Base-by-base conservation (phyloP, 257 asterid species). In the Solanum neorickii region DNA sequence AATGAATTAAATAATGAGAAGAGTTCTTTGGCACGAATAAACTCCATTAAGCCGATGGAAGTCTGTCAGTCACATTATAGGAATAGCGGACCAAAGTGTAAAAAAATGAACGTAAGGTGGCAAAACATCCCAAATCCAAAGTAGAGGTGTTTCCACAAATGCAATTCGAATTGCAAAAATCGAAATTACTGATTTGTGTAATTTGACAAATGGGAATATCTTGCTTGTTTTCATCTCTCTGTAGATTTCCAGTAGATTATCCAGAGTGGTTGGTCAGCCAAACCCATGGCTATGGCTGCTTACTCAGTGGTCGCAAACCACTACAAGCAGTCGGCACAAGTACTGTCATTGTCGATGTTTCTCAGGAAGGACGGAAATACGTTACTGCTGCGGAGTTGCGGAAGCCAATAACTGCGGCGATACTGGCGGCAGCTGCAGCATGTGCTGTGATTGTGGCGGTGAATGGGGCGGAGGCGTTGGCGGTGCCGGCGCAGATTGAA, bases 401-500 rank as follows among this genome's bases (percentile, higher is more conserved):
- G 68, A 80, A 80, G 0, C 85, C 85, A 2, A 11, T 82, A 49
- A 49, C 85, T 29, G 85, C 85, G 2, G 85, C 46, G 41, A 49
- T 82, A 49, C 69, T 82, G 69, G 85, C 85, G 0, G 85, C 69
- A 49, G 3, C 1, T 82, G 85, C 85, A 20, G 85, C 85, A 10
- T 78, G 66, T 78, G 84, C 41, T 1, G n/a, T 80, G 85, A 47
- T 80, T 4, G 23, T 83, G 35, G 86, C 56, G 35, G 86, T 8
- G 59, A 49, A 65, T 39, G 91, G 93, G 0, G 93, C 91, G 12
- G 84, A 46, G 12, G 84, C 84, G 82, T 90, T 90, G 44, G 88
- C 90, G 2, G 62, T 29, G 86, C 91, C 92, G n/a, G 89, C 87
- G 1, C 41, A 49, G 69, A 5, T 27, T 94, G 87, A 44, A 49